Conservation (phyloP, 1,284 basidiomycete species). For the Ceratorhiza oryzae-sativae region DNA sequence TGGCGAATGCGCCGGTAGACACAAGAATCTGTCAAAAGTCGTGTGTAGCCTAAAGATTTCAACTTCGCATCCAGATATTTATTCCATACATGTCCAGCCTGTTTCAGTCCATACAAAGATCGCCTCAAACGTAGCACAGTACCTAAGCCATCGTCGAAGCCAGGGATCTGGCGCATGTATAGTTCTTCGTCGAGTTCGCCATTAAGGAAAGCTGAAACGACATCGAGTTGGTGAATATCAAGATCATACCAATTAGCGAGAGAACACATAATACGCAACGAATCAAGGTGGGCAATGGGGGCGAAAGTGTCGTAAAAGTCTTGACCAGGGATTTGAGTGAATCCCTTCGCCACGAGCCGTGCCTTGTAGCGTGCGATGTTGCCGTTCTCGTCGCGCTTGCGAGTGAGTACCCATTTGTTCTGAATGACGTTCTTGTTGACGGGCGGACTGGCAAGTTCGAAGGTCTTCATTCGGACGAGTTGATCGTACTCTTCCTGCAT, state of each 20-base stretch:
- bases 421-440: too few relatives aligned
- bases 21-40: background rate
- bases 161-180: conserved; percentile 46
- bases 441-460: background rate
- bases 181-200: conserved; percentile 47
- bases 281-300: conserved; percentile 46
- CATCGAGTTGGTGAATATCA: conserved; percentile 50
- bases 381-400: conserved; percentile 23
- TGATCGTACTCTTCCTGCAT: background rate
- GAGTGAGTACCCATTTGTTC: conserved; percentile 53
- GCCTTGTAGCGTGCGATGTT: background rate
- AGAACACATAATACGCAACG: conserved; percentile 51
- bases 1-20: conserved; percentile 5
- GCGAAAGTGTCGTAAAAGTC: conserved; percentile 45
- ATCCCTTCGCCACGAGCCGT: conserved; percentile 5
- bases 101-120: conserved; percentile 6
- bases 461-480: background rate
- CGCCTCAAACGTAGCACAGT: background rate
- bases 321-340: conserved; percentile 42
- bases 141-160: conserved; percentile 13
- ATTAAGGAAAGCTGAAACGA: conserved; percentile 50
- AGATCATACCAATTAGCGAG: conserved; percentile 50
- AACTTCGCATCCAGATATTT: conserved; percentile 11
- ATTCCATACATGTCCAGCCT: background rate
- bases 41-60: background rate